Conservation (phyloP, 306 rosid species). For the Arachis hypogaea region DNA sequence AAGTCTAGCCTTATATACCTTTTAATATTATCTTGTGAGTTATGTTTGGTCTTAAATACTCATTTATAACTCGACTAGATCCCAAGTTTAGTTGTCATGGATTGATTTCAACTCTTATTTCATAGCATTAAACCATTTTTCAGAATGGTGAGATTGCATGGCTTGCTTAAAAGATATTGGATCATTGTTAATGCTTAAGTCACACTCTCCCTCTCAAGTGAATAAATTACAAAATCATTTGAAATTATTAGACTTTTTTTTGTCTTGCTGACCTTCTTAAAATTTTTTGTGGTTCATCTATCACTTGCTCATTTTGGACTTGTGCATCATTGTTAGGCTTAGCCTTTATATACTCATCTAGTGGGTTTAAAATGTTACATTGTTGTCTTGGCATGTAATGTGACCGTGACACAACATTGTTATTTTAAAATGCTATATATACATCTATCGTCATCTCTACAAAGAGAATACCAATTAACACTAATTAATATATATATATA, state of each 20-base stretch:
- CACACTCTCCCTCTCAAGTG: neutral
- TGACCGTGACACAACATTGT: too few relatives aligned
- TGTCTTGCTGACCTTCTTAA: neutral
- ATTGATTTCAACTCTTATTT: neutral
- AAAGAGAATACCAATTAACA: too few relatives aligned
- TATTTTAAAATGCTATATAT: too few relatives aligned
- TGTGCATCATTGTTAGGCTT: too few relatives aligned
- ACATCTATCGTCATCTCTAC: too few relatives aligned
- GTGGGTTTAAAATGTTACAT: too few relatives aligned
- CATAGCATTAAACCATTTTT: neutral
- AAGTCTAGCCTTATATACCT: neutral
- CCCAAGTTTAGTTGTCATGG: neutral
- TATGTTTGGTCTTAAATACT: too few relatives aligned
- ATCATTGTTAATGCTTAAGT: neutral
- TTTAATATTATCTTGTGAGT: neutral
- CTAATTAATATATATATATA: too few relatives aligned
- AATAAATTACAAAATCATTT: neutral
- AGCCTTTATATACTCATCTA: too few relatives aligned
- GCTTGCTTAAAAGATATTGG: neutral
- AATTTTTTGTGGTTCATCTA: neutral
- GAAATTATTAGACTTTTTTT: neutral
- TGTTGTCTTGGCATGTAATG: too few relatives aligned
- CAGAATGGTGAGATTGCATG: neutral
- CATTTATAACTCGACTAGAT: neutral
- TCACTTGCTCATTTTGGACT: too few relatives aligned